Percentiles rank a stretch among this genome's conserved stretches.
These are phyloP conservation scores for Mrakia gelida DNA, from an alignment of 768 basidiomycete genomes.

Conservation along the genomic window DNA sequence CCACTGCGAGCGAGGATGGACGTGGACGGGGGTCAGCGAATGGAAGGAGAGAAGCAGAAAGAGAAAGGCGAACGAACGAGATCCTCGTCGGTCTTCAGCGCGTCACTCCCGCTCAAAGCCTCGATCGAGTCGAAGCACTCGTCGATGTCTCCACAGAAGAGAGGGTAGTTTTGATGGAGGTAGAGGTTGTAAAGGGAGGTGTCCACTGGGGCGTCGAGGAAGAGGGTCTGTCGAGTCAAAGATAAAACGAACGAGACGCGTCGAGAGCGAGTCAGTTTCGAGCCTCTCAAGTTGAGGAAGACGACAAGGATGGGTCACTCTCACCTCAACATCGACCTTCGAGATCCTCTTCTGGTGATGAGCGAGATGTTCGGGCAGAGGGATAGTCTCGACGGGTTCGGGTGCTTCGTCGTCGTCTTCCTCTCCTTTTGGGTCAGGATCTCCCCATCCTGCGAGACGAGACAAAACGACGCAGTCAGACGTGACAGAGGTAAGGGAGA, in stretches of 20 bases:
- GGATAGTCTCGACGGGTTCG: conserved; percentile 32
- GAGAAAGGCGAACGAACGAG: conserved; percentile 36
- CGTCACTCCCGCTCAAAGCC: conserved; percentile 40
- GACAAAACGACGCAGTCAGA: neutral
- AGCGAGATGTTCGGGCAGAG: conserved; percentile 58
- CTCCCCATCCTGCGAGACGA: conserved; percentile 36
- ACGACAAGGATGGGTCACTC: conserved; percentile 3
- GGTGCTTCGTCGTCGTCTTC: conserved; percentile 65
- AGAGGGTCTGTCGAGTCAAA: conserved; percentile 54
- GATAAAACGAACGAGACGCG: neutral
- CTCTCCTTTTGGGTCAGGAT: conserved; percentile 43
- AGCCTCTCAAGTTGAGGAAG: neutral
- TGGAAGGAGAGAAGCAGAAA: neutral
- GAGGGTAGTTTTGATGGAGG: conserved; percentile 87
- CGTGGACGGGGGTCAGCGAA: too few relatives aligned
- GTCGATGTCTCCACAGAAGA: conserved; percentile 73
- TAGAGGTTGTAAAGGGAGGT: conserved; percentile 82
- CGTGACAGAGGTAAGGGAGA: conserved; percentile 20
- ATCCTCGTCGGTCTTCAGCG: conserved; percentile 45
- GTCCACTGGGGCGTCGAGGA: conserved; percentile 84
- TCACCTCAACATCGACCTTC: conserved; percentile 70
- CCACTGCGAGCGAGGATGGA: too few relatives aligned
- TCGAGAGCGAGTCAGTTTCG: neutral
- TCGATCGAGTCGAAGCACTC: conserved; percentile 47
- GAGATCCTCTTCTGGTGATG: conserved; percentile 64